Evolutionary conservation across 2,329 filamentous ascomycete species (phyloP), one percentile per base, ranked within the genome.

Genomic region (Diaporthe batatas): DNA sequence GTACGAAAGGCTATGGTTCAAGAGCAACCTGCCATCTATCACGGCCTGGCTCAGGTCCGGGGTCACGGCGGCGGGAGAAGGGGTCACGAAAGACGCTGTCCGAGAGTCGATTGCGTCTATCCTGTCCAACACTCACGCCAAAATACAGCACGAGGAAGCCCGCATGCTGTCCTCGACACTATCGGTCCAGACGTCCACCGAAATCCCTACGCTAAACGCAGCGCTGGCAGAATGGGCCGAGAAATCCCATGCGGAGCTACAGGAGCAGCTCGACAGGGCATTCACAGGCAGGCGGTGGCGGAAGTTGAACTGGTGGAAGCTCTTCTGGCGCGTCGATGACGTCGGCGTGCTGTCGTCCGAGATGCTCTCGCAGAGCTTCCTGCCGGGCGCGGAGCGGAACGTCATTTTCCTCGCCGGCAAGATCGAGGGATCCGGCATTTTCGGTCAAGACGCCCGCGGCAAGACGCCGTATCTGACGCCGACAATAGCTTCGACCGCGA

Each of bases 301-400:
- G 34, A 92, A 93, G 75, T 86, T 98, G 5, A 89, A 91, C 21
- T 98, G 96, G 95, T 98, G 94, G 93, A 97, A 97, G 81, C 88
- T 98, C 0, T 95, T 98, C 80, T 98, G 95, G 95, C 91, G 94
- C 25, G 95, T 96, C 32, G 96, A 98, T 79, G 96, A 98, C 78
- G 94, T 98, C 14, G 90, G 91, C 3, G 93, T 96, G 88, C 91
- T 98, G 70, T 91, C 93, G 3, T 90, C 91, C 0, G 93, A 96
- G 77, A 92, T 98, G 74, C 85, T 98, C 3, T 89, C 90, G 73
- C 91, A 91, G 75, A 87, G 89, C 8, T 98, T 97, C 85, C 87
- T 99, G 4, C 89, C 91, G 0, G 89, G 89, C 4, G 92, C 95
- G 0, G 95, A 98, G 81, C 91, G 92, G 77, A 92, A 91, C 70